Evolutionary conservation across 2,329 filamentous ascomycete genomes (phyloP).

Genomic region (Colletotrichum siamense): DNA sequence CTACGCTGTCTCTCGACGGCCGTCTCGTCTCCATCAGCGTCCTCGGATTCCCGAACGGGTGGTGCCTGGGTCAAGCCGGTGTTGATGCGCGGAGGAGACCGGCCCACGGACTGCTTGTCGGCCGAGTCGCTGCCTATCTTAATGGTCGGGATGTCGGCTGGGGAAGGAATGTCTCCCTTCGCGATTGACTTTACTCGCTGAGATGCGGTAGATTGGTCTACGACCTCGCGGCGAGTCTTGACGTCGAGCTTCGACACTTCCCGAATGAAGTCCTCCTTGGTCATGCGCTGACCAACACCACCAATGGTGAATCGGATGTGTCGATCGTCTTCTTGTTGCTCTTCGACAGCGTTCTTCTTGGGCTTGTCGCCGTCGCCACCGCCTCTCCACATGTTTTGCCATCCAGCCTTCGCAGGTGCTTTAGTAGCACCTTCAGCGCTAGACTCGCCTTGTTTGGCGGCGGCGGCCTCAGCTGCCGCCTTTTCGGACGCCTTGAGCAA

Average conservation of each 20-base stretch:
- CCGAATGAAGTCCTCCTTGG: conserved; percentile 78
- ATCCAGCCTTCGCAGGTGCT: conserved; percentile 51
- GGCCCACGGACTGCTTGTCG: not conserved
- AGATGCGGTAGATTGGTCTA: conserved; percentile 56
- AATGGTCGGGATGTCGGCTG: conserved; percentile 6
- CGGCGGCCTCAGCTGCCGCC: conserved; percentile 31
- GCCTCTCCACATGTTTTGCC: conserved; percentile 55
- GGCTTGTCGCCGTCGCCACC: conserved; percentile 36
- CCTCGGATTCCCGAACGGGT: conserved; percentile 6
- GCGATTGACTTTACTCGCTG: conserved; percentile 55
- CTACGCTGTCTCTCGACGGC: conserved; percentile 73
- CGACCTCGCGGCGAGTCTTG: conserved; percentile 61
- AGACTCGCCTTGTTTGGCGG: conserved; percentile 31
- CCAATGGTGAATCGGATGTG: conserved; percentile 79
- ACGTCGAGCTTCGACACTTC: conserved; percentile 77
- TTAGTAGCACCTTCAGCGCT: conserved; percentile 38
- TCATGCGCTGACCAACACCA: conserved; percentile 76
- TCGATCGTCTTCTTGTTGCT: conserved; percentile 69
- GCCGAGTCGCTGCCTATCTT: not conserved
- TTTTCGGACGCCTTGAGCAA: conserved; percentile 47
- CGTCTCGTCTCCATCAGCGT: conserved; percentile 59
- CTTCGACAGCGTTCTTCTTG: conserved; percentile 46
- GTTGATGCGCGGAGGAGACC: conserved; percentile 2
- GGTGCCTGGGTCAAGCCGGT: not conserved
- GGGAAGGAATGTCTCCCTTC: conserved; percentile 38